These are phyloP conservation scores for Yamadazyma sp. DNA, from an alignment of 805 yeast species.

Conservation along the genomic window DNA sequence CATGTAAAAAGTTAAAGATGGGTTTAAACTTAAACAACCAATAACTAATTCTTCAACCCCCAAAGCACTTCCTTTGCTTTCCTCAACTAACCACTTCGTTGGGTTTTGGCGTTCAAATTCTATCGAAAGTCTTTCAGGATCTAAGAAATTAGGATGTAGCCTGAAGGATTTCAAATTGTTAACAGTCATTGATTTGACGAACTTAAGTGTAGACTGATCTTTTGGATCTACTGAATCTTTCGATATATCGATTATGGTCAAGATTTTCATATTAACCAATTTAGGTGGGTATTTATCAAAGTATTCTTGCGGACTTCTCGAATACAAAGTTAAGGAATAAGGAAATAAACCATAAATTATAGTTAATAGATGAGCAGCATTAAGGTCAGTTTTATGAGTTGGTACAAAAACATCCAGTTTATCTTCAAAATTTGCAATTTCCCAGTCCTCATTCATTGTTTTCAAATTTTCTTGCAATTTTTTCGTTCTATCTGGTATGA, in stretches of 20 bases:
- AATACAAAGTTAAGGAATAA: constrained; percentile 41
- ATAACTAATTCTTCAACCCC: constrained; percentile 21
- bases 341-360: constrained; percentile 60
- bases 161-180: constrained; percentile 30
- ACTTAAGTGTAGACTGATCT: background rate
- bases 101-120: constrained; percentile 19
- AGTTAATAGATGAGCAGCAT: constrained; percentile 39
- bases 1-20: constrained; percentile 10
- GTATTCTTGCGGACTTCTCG: constrained; percentile 40
- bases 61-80: constrained; percentile 11
- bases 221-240: constrained; percentile 3
- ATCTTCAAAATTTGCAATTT: constrained; percentile 8
- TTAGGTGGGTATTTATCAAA: constrained; percentile 14
- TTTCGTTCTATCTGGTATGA: constrained; percentile 11
- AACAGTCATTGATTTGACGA: constrained; percentile 17
- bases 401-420: background rate
- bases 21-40: constrained; percentile 23
- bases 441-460: constrained; percentile 15
- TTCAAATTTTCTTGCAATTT: constrained; percentile 5
- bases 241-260: constrained; percentile 2
- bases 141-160: constrained; percentile 48
- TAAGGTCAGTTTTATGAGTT: constrained; percentile 3
- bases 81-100: constrained; percentile 19
- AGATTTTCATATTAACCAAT: constrained; percentile 9
- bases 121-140: constrained; percentile 18